Evolutionary conservation across 495 filamentous ascomycete species (phyloP).

Genomic region (Monascus purpureus): DNA sequence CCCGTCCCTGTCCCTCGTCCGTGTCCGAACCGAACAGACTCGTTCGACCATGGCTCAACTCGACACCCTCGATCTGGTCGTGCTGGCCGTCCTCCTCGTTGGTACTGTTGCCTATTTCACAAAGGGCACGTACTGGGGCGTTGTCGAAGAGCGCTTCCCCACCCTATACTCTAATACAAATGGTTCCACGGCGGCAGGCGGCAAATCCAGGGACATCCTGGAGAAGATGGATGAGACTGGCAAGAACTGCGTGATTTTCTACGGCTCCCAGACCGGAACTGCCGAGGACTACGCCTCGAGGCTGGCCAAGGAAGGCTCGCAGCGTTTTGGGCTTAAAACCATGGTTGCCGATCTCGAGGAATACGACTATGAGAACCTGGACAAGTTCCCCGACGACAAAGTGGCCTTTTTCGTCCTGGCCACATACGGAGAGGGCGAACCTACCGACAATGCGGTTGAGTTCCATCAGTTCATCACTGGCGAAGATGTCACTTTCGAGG

Average conservation of each 20-base stretch:
- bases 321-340: constrained; percentile 90
- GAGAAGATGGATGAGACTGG: constrained; percentile 91
- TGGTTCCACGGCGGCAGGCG: constrained; percentile 59
- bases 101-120: constrained; percentile 94
- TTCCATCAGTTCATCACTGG: constrained; percentile 92
- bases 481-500: constrained; percentile 70
- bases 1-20: not conserved
- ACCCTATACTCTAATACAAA: constrained; percentile 34
- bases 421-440: constrained; percentile 96
- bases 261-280: constrained; percentile 95
- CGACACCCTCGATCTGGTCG: constrained; percentile 85
- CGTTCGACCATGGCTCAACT: constrained; percentile 69
- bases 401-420: constrained; percentile 90
- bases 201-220: constrained; percentile 79
- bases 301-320: constrained; percentile 91
- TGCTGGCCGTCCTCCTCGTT: constrained; percentile 70
- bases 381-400: constrained; percentile 78
- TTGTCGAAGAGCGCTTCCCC: constrained; percentile 1
- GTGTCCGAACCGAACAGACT: not conserved
- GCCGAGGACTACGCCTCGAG: constrained; percentile 98
- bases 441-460: constrained; percentile 96
- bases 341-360: constrained; percentile 98
- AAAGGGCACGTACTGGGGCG: constrained; percentile 83
- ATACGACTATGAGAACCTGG: constrained; percentile 93
- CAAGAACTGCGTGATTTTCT: constrained; percentile 98